Conservation (phyloP, 257 asterid genomes). For the Solanum okadae region DNA sequence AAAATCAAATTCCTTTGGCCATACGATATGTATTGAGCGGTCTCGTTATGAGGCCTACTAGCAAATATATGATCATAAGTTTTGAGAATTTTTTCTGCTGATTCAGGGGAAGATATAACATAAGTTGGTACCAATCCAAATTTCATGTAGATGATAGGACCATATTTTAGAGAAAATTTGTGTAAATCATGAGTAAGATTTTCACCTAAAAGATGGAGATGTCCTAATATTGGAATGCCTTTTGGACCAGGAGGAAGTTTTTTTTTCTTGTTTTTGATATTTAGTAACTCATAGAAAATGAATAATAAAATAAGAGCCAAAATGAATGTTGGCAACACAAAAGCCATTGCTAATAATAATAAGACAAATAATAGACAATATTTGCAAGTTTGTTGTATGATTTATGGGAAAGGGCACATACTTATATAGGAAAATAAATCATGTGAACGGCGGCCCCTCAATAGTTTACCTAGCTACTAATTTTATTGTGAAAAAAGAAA, state of each 20-base stretch:
- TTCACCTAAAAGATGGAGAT: slow-evolving; percentile 42
- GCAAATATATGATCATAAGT: slow-evolving; percentile 39
- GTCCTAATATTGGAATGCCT: slow-evolving; percentile 44
- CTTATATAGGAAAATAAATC: background rate
- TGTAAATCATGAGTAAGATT: slow-evolving; percentile 40
- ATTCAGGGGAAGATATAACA: slow-evolving; percentile 35
- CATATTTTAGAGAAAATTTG: slow-evolving; percentile 19
- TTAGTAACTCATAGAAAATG: background rate
- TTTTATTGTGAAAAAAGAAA: background rate
- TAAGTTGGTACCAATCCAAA: slow-evolving; percentile 30
- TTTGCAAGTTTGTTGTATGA: background rate
- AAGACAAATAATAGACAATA: background rate
- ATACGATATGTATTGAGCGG: slow-evolving; percentile 26
- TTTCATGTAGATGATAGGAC: slow-evolving; percentile 38
- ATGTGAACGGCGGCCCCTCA: background rate
- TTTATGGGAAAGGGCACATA: background rate
- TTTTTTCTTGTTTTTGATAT: slow-evolving; percentile 7
- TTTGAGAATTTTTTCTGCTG: slow-evolving; percentile 43
- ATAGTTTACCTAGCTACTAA: background rate
- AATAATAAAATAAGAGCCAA: background rate
- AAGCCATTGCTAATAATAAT: background rate
- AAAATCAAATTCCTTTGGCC: slow-evolving; percentile 25
- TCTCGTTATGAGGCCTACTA: slow-evolving; percentile 40
- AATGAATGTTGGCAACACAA: slow-evolving; percentile 6
- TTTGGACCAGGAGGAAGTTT: slow-evolving; percentile 42